Evolutionary conservation across 192 early-diverging fungal species (phyloP), one percentile per base, ranked within the genome.

Genomic region (Podila minutissima): DNA sequence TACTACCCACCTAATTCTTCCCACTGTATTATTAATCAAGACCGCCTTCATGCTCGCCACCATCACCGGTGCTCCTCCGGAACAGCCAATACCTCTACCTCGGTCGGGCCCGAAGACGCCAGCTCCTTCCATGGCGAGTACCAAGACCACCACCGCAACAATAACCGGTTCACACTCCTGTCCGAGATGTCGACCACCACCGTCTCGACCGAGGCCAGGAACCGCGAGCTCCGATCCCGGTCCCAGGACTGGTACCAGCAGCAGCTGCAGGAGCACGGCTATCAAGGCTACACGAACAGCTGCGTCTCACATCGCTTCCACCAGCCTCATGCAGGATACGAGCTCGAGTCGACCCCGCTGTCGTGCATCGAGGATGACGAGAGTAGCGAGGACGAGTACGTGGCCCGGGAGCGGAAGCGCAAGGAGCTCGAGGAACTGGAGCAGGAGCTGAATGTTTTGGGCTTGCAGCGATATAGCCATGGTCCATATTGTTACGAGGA

Each of bases 371-470:
- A 74, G 17, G 64, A 67, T 0, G 74, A 68, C 31, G 59, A 38
- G 41, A 17, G 38, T 6, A 58, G 29, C 13, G 15, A 67, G 20
- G 66, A 67, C 24, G 55, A 62, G 19, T 13, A 46, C 11, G 67
- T 51, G 13, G 24, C 24, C 0, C 53, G 50, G 20, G 67, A 41
- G 17, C 57, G 28, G 0, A 20, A 48, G 24, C 64, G 64, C 17
- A 50, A 29, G 28, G 67, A 76, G 46, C 37, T 65, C 9, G 74
- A 64, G 28, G 55, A 64, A 5, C 31, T 69, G 6, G 74, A 76
- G 35, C 62, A 64, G 3, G 66, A 75, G 51, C 50, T 75, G 24
- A 46, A 48, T 20, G 29, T 64, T 19, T 20, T 72, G 62, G 70
- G 62, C 5, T 12, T 71, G 10, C 62, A 72, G 24, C 20, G 62